These are phyloP conservation scores for Colletotrichum falcatum DNA, from an alignment of 2,329 filamentous ascomycete genomes.

Conservation along the genomic window DNA sequence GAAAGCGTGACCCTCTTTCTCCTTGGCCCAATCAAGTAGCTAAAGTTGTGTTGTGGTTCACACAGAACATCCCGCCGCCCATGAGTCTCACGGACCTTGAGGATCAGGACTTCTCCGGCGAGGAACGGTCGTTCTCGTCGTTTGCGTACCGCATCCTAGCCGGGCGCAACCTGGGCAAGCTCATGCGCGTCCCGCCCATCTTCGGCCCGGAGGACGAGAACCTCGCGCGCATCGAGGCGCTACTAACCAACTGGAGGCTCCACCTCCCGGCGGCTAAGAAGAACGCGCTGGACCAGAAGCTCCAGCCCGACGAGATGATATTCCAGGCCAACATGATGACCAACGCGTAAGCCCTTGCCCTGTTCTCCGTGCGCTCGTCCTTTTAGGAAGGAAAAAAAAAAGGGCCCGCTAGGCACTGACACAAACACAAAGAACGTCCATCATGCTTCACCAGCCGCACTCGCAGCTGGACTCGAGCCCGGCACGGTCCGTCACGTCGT, in stretches of 20 bases:
- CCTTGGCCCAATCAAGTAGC: background rate
- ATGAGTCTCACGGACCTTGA: conserved; percentile 81
- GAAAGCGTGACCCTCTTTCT: background rate
- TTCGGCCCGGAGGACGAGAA: conserved; percentile 66
- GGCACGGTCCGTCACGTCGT: conserved; percentile 71
- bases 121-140: conserved; percentile 81
- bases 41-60: background rate
- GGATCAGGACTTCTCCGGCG: conserved; percentile 77
- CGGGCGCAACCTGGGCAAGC: conserved; percentile 80
- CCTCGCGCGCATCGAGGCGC: conserved; percentile 62
- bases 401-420: conserved; percentile 9
- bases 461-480: conserved; percentile 78
- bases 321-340: conserved; percentile 91
- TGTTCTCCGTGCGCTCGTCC: background rate
- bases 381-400: background rate
- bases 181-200: conserved; percentile 70
- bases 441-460: conserved; percentile 83
- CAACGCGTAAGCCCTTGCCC: conserved; percentile 59
- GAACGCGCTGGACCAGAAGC: conserved; percentile 75
- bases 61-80: conserved; percentile 67
- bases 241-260: conserved; percentile 79
- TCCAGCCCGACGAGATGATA: conserved; percentile 87
- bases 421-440: conserved; percentile 63
- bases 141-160: conserved; percentile 88
- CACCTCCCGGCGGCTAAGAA: conserved; percentile 80